These are phyloP conservation scores for Neurospora tetrasperma DNA, from an alignment of 495 filamentous ascomycete genomes.

Conservation along the genomic window DNA sequence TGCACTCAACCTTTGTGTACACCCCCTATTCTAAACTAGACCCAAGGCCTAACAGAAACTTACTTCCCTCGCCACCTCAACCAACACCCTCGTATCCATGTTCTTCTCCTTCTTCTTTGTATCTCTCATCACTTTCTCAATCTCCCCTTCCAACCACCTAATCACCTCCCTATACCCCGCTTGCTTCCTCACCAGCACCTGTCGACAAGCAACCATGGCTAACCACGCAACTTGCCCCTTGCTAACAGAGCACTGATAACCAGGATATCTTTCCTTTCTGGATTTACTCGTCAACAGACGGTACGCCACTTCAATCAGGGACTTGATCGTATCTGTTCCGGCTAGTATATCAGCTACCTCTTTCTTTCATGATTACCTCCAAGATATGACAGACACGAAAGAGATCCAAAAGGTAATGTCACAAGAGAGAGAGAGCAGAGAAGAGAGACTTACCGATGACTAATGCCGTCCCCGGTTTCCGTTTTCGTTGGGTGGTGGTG, in stretches of 20 bases:
- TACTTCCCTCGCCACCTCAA: conserved; percentile 4
- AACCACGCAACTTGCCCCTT: conserved; percentile 60
- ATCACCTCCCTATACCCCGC: conserved; percentile 51
- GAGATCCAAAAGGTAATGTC: no score
- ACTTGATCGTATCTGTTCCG: conserved; percentile 46
- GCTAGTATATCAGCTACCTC: no score
- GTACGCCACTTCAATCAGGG: conserved; percentile 54
- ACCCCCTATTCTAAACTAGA: no score
- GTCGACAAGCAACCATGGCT: conserved; percentile 52
- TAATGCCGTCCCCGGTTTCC: conserved; percentile 41
- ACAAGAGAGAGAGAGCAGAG: no score
- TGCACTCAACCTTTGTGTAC: no score
- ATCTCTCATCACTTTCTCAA: conserved; percentile 13
- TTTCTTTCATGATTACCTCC: no score
- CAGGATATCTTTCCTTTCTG: conserved; percentile 34
- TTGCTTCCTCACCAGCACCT: conserved; percentile 58
- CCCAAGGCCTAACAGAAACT: fast-evolving
- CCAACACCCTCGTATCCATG: conserved; percentile 9
- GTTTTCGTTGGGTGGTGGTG: conserved; percentile 29
- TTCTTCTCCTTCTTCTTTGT: conserved; percentile 10
- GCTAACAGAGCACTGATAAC: conserved; percentile 49
- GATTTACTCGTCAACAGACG: conserved; percentile 51
- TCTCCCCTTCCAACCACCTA: conserved; percentile 48
- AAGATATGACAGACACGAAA: no score
- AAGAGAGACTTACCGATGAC: conserved; percentile 28